Conservation (phyloP, 2,329 filamentous ascomycete species). For the Pezizomycotina sp. region DNA sequence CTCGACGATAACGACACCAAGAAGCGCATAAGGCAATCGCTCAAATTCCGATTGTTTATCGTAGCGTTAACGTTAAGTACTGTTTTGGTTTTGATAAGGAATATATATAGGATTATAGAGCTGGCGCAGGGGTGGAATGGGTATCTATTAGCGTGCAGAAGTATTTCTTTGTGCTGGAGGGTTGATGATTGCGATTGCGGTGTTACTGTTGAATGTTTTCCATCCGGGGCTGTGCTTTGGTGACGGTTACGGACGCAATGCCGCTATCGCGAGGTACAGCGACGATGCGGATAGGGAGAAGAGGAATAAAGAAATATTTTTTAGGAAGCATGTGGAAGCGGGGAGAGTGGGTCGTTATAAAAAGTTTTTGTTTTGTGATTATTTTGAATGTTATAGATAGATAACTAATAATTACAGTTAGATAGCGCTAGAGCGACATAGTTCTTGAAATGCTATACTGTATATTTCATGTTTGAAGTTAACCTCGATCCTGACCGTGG, state of each 20-base stretch:
- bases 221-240: conserved; percentile 30
- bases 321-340: no score
- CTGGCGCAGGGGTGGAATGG: conserved; percentile 47
- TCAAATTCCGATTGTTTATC: conserved; percentile 39
- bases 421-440: no score
- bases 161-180: conserved; percentile 44
- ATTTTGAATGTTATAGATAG: no score
- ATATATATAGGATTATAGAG: conserved; percentile 50
- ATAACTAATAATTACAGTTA: no score
- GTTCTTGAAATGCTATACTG: no score
- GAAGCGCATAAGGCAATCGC: conserved; percentile 30
- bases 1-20: conserved; percentile 28
- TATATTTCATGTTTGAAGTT: no score
- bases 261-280: no score
- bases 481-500: no score
- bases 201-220: conserved; percentile 33
- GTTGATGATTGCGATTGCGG: conserved; percentile 37
- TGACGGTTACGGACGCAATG: conserved; percentile 23
- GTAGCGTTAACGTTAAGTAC: conserved; percentile 41
- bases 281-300: no score
- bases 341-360: no score
- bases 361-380: no score
- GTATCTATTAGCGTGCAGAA: conserved; percentile 39
- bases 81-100: conserved; percentile 47
- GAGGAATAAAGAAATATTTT: no score